Conservation (phyloP, 75 land plant species). For the Cunninghamia lanceolata region DNA sequence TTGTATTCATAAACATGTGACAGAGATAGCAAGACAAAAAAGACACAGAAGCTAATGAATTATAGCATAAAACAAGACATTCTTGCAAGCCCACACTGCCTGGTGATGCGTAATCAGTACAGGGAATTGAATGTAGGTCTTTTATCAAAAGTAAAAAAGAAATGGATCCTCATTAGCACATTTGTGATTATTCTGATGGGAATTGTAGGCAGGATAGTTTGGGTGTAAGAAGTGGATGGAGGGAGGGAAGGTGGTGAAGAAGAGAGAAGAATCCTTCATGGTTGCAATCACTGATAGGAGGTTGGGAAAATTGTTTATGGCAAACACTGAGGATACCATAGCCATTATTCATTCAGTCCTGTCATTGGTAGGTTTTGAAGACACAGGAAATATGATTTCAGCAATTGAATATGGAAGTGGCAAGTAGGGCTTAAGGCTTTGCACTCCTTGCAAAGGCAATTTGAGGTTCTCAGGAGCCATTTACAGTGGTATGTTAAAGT, state of each 20-base stretch:
- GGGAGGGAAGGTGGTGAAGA: no score
- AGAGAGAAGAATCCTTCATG: no score
- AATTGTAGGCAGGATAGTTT: no score
- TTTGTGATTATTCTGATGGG: background rate
- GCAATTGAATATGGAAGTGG: no score
- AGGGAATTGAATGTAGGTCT: background rate
- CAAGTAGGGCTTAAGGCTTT: no score
- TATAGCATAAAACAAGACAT: background rate
- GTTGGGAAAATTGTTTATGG: background rate
- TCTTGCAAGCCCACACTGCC: background rate
- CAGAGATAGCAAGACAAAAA: background rate
- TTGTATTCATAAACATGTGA: background rate
- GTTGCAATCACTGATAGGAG: no score
- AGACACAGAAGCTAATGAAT: background rate
- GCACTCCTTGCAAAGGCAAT: no score
- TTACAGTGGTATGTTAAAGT: no score
- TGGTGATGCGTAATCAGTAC: background rate
- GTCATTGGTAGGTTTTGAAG: background rate
- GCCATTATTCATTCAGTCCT: background rate
- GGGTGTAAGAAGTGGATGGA: no score
- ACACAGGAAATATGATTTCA: no score
- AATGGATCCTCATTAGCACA: background rate
- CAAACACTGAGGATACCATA: background rate
- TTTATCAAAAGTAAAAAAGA: background rate
- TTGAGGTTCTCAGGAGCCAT: no score